These are phyloP conservation scores for Apium graveolens DNA, from an alignment of 129 eudicot genomes.

Conservation along the genomic window DNA sequence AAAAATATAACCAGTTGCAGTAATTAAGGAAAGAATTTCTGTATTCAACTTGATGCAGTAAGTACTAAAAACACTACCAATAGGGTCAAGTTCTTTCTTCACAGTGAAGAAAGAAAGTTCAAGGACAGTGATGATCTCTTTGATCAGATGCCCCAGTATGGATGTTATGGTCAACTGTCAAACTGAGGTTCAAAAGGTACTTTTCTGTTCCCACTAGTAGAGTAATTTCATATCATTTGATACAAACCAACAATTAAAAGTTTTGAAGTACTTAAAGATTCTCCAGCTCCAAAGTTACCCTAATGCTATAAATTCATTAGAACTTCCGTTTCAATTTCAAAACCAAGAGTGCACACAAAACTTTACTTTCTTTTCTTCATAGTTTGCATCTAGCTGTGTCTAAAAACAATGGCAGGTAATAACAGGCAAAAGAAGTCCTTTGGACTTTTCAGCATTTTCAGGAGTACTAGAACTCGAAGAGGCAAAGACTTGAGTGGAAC, in stretches of 20 bases:
- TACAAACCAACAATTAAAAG: neutral
- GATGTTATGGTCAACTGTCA: neutral
- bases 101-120: neutral
- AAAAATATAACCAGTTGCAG: neutral
- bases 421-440: constrained; percentile 23
- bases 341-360: constrained; percentile 1
- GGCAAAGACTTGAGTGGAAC: neutral
- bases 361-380: neutral
- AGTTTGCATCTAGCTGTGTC: neutral
- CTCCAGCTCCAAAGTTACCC: neutral
- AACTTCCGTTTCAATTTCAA: neutral
- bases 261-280: neutral
- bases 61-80: neutral
- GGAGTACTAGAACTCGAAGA: constrained; percentile 11
- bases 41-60: neutral
- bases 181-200: neutral
- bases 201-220: neutral
- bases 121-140: neutral
- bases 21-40: neutral
- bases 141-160: neutral
- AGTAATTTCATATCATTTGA: neutral
- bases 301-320: constrained; percentile 20
- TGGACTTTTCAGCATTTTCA: constrained; percentile 20
- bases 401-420: constrained; percentile 25
- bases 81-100: neutral